Percentiles rank a stretch among this genome's conserved stretches.
These are phyloP conservation scores for Hsuehochloa calcarea DNA, from an alignment of 176 grass and related monocot species.

Conservation along the genomic window DNA sequence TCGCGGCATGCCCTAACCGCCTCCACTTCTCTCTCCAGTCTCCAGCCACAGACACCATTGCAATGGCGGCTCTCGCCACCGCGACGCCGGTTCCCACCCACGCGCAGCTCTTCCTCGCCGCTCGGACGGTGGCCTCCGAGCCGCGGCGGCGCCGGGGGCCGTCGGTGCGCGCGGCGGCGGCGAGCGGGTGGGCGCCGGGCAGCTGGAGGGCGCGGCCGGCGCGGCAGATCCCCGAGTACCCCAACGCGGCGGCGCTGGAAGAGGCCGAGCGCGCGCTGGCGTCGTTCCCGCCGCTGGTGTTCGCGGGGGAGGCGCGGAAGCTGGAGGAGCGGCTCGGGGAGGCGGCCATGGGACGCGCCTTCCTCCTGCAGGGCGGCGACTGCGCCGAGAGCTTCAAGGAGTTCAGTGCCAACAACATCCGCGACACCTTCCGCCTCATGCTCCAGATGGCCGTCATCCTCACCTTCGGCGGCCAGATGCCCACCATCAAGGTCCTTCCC, in stretches of 20 bases:
- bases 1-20: neutral
- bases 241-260: slow-evolving; percentile 15
- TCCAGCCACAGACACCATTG: neutral
- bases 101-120: neutral
- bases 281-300: slow-evolving; percentile 33
- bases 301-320: slow-evolving; percentile 35
- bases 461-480: slow-evolving; percentile 95
- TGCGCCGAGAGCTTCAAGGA: slow-evolving; percentile 99
- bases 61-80: neutral
- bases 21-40: neutral
- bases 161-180: neutral
- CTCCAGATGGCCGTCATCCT: slow-evolving; percentile 96
- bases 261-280: neutral
- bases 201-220: slow-evolving; percentile 37
- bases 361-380: slow-evolving; percentile 88
- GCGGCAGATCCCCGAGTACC: slow-evolving; percentile 40
- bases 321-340: slow-evolving; percentile 57
- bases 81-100: neutral
- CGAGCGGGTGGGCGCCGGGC: slow-evolving; percentile 11
- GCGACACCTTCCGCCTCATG: slow-evolving; percentile 90
- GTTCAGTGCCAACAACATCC: slow-evolving; percentile 94
- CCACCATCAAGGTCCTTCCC: neutral
- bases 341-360: slow-evolving; percentile 67
- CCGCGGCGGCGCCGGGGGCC: neutral
- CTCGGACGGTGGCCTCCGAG: neutral